Evolutionary conservation across 345 rosid species (phyloP), one percentile per base, ranked within the genome.

Genomic region (Rhodamnia argentea): DNA sequence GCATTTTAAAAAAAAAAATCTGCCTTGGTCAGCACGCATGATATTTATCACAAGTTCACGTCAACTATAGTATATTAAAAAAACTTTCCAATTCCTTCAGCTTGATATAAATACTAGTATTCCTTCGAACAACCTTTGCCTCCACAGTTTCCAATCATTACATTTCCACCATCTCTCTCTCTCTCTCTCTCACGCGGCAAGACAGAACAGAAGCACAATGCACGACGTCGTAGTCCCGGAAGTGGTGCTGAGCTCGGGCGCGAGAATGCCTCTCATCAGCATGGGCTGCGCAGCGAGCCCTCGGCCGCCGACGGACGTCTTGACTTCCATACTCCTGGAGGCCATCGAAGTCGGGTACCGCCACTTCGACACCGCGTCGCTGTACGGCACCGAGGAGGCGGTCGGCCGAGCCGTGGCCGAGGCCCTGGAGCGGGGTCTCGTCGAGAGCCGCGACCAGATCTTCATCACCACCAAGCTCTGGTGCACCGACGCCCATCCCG

Each of bases 401-500:
- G 86, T 94, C 5, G 98, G 96, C 0, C 91, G 89, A 83, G 98
- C 95, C 16, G 47, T 96, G 5, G 82, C 83, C 0, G 96, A 92
- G 40, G 96, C 97, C 11, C 54, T 92, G 16, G 42, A 82, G 5
- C 90, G 84, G 4, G 92, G 93, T 0, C 89, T 92, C 16, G 83
- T 96, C 42, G 55, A 24, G 50, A 90, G 93, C 23, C 86, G 95
- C 20, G 88, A 92, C 24, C 93, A 94, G 3, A 84, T 96, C 44
- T 94, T 94, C 86, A 88, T 94, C 82, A 94, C 98, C 84, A 88
- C 96, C 4, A 96, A 96, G 86, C 92, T 95, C 0, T 93, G 94
- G 92, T 83, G 93, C 50, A 58, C 89, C 26, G 90, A 92, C 24
- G 93, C 95, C 83, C 92, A 96, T 64, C 86, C n/a, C 4, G 91